Base-by-base conservation (phyloP, 768 basidiomycete genomes). In the Mycena sanguinolenta region DNA sequence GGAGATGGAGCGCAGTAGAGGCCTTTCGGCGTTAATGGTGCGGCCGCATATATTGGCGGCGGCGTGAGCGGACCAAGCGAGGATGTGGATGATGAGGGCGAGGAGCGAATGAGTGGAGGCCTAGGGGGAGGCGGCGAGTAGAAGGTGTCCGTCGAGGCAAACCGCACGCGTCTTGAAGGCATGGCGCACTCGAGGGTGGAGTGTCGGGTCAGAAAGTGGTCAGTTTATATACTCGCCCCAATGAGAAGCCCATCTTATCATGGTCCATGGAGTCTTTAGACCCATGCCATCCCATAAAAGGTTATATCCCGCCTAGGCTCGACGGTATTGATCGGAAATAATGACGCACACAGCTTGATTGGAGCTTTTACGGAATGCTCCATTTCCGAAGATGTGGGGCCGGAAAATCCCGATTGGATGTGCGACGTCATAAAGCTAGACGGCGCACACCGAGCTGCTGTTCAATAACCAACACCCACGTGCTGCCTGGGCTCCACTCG, bases 151-250 rank as follows among this genome's bases (percentile, higher is more conserved):
- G 49, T 63, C 61, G 61, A 63, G 61, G 61, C 61, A 63, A 63
- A 52, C 49, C 61, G 61, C 49, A 63, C 49, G 61, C 61, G 60
- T 50, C 60, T 62, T 62, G 60, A 62, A 62, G 60, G 60, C 60
- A 62, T 62, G 49, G 36, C 50, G 61, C 61, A 63, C 61, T 63
- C 61, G 61, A 62, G 61, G 61, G 50, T 53, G 61, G 61, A 50
- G 61, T 63, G 13, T 34, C 61, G 30, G 59, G 49, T 63, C 61
- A n/a, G 53, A 63, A 63, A 63, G 61, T 39, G 50, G 61, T 53
- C 49, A 63, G 61, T 63, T 63, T 63, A 63, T 52, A 63, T 63
- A 63, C 50, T 63, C 61, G n/a, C n/a, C n/a, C n/a, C n/a, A n/a
- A n/a, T n/a, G n/a, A n/a, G n/a, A n/a, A n/a, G n/a, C n/a, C n/a